Percentiles rank a stretch among this genome's conserved stretches.
Evolutionary conservation across 371 early-diverging fungal genomes (phyloP).

Genomic region (Neoconidiobolus thromboides): DNA sequence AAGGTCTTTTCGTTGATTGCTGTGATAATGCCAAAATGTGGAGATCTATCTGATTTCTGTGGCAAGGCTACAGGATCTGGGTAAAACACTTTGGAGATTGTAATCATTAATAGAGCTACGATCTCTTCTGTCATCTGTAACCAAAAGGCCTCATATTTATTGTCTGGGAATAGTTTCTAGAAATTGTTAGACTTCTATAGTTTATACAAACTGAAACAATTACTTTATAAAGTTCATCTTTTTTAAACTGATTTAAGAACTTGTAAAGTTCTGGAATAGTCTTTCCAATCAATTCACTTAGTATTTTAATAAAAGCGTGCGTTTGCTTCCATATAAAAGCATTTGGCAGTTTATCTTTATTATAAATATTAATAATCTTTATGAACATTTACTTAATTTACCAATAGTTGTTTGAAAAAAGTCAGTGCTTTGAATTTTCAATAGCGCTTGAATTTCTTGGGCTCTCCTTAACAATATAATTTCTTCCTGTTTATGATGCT

Average conservation of each 20-base stretch:
- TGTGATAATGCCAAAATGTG: neutral
- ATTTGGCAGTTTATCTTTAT: no score
- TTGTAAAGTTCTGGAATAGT: neutral
- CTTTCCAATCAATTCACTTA: slow-evolving; percentile 2
- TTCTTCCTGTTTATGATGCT: neutral
- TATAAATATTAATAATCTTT: no score
- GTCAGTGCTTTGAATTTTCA: neutral
- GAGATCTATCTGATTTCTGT: neutral
- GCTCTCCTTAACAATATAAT: neutral
- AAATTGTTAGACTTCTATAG: neutral
- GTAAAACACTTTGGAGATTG: slow-evolving; percentile 1
- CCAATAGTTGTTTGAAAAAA: neutral
- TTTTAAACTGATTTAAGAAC: neutral
- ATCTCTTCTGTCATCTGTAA: slow-evolving; percentile 2
- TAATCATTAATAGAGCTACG: neutral
- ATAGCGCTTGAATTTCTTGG: neutral
- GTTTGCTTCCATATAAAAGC: no score
- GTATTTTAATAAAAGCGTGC: neutral
- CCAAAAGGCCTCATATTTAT: neutral
- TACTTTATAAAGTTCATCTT: neutral
- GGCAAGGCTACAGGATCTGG: neutral
- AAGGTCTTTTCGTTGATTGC: neutral
- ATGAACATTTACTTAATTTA: neutral
- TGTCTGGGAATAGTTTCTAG: neutral
- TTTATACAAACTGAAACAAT: neutral